These are phyloP conservation scores for Coniferiporia sulphurascens DNA, from an alignment of 1,284 basidiomycete species.

Conservation along the genomic window DNA sequence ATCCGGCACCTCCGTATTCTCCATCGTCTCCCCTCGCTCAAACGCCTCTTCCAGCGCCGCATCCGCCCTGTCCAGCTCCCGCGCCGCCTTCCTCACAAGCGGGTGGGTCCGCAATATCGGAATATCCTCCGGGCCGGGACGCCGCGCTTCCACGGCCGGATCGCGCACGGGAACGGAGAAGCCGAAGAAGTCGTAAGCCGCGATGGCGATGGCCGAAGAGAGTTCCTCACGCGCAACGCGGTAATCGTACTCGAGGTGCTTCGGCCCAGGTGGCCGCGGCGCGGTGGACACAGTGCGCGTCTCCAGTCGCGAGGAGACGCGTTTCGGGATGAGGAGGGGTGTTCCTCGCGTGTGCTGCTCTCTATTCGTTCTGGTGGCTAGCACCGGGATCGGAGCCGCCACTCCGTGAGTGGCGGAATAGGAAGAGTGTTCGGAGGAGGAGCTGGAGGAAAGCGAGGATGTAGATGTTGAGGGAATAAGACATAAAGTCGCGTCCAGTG, in stretches of 20 bases:
- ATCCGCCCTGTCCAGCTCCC: background rate
- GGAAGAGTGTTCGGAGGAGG: too few relatives aligned
- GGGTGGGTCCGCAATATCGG: background rate
- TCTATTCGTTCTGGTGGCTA: too few relatives aligned
- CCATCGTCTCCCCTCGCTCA: conserved; percentile 1
- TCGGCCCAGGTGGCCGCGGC: background rate
- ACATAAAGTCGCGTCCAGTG: too few relatives aligned
- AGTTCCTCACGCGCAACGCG: background rate
- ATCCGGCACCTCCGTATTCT: conserved; percentile 1
- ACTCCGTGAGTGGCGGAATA: too few relatives aligned
- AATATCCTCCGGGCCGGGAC: background rate
- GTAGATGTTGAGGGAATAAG: too few relatives aligned
- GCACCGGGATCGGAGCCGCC: too few relatives aligned
- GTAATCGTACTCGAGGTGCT: conserved; percentile 2
- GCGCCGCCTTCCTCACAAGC: background rate
- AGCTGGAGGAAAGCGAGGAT: too few relatives aligned
- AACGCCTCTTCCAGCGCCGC: background rate
- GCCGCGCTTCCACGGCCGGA: background rate
- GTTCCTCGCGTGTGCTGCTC: too few relatives aligned
- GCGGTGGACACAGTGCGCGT: background rate
- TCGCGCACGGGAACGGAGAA: background rate
- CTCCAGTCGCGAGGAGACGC: background rate
- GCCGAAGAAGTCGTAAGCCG: background rate
- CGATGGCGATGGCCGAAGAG: background rate
- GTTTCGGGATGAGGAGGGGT: background rate